phyloP scores from a whole-genome alignment of 2,329 filamentous ascomycete species.

The Colletotrichum cereale region DNA sequence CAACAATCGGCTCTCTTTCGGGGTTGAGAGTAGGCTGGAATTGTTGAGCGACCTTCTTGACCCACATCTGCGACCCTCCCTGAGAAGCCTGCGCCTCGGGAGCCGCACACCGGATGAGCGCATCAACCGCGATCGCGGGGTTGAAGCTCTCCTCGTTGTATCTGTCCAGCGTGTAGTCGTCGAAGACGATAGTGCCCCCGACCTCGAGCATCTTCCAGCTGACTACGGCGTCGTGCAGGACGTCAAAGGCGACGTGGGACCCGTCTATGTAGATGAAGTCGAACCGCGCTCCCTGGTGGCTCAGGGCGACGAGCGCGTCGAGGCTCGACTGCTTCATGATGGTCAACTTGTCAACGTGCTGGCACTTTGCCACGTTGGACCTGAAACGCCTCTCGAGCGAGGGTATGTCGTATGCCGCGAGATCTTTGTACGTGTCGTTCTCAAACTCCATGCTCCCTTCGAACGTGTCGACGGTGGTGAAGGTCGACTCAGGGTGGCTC shows the following conservation, averaged over 20 bases:
- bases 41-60: constrained; percentile 3
- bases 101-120: background rate
- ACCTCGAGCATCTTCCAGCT: background rate
- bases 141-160: background rate
- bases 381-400: background rate
- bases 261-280: constrained; percentile 20
- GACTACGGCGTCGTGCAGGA: background rate
- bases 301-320: background rate
- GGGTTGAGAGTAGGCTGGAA: constrained; percentile 12
- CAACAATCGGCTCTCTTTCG: constrained; percentile 6
- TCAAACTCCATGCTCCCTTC: constrained; percentile 13
- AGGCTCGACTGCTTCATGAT: constrained; percentile 6
- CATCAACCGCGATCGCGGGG: background rate
- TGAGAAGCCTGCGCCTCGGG: background rate
- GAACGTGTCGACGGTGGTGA: constrained; percentile 8
- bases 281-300: constrained; percentile 7
- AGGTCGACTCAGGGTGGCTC: background rate
- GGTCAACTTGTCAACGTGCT: background rate
- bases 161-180: background rate
- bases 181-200: background rate
- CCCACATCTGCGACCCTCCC: constrained; percentile 11
- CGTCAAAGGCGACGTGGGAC: constrained; percentile 8
- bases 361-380: background rate
- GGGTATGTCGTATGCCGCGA: background rate
- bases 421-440: background rate